Percentiles rank a stretch among this genome's conserved stretches.
Conservation (phyloP, 805 yeast genomes). For the Gaillardinia entomophila region DNA sequence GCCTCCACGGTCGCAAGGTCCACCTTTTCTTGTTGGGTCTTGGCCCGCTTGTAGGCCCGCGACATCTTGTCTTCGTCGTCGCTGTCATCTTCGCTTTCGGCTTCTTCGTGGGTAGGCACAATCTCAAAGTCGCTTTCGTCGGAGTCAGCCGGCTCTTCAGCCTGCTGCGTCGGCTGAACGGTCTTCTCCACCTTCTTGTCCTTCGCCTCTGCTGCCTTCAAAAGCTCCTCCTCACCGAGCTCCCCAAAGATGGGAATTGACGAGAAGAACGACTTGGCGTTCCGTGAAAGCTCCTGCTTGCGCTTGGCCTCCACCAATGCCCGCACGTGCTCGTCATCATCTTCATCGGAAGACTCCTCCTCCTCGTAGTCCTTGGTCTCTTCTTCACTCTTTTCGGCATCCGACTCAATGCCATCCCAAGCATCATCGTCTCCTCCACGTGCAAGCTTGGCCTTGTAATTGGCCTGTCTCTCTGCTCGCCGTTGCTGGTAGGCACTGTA, state of each 20-base stretch:
- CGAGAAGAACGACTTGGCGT: slow-evolving; percentile 35
- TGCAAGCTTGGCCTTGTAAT: slow-evolving; percentile 59
- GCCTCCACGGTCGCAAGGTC: slow-evolving; percentile 92
- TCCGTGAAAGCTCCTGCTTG: slow-evolving; percentile 27
- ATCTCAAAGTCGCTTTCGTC: slow-evolving; percentile 40
- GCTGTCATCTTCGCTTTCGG: slow-evolving; percentile 36
- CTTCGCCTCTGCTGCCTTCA: slow-evolving; percentile 36
- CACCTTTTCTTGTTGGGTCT: slow-evolving; percentile 56
- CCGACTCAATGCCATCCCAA: slow-evolving; percentile 68
- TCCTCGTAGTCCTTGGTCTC: slow-evolving; percentile 42
- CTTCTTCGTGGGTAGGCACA: slow-evolving; percentile 21
- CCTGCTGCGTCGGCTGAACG: slow-evolving; percentile 10
- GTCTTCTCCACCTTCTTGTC: slow-evolving; percentile 30
- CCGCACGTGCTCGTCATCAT: slow-evolving; percentile 67
- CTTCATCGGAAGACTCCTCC: slow-evolving; percentile 44
- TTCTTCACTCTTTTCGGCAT: slow-evolving; percentile 34
- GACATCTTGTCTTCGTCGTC: slow-evolving; percentile 45
- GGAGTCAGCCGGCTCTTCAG: slow-evolving; percentile 20
- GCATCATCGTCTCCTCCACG: slow-evolving; percentile 73
- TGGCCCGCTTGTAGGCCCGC: slow-evolving; percentile 30
- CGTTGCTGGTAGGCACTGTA: slow-evolving; percentile 64
- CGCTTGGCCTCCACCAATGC: slow-evolving; percentile 42
- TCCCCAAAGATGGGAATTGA: slow-evolving; percentile 35
- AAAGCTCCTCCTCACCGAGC: slow-evolving; percentile 44
- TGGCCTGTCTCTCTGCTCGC: slow-evolving; percentile 64